A percentile compares a stretch with the other conserved stretches of the same genome.
These are phyloP conservation scores for Fusarium poae DNA, from an alignment of 2,329 filamentous ascomycete species.

Conservation along the genomic window DNA sequence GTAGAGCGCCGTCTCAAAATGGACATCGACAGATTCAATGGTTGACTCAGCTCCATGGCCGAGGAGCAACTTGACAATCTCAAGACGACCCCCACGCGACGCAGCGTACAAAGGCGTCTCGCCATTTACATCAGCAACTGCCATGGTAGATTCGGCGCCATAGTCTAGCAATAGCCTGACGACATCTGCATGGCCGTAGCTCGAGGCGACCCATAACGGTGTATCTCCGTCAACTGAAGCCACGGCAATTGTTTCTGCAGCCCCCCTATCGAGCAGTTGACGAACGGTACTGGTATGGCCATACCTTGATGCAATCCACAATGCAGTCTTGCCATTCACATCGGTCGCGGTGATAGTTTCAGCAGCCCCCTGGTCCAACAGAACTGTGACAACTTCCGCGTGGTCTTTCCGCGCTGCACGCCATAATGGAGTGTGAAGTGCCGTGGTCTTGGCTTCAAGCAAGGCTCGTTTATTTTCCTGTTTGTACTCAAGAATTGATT, in stretches of 20 bases:
- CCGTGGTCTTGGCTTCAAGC: background rate
- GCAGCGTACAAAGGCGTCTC: background rate
- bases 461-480: background rate
- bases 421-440: background rate
- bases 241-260: background rate
- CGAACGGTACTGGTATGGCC: background rate
- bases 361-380: background rate
- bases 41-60: background rate
- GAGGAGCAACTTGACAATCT: background rate
- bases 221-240: background rate
- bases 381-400: background rate
- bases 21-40: background rate
- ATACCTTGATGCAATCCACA: background rate
- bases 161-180: background rate
- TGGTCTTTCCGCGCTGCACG: background rate
- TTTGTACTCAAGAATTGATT: background rate
- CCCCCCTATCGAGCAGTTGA: background rate
- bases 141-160: background rate
- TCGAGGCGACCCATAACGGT: background rate
- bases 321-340: fast-evolving
- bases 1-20: background rate
- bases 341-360: background rate
- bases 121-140: background rate
- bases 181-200: background rate
- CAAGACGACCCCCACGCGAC: fast-evolving